phyloP scores from a whole-genome alignment of 371 early-diverging fungal species.

The Mucor lusitanicus region DNA sequence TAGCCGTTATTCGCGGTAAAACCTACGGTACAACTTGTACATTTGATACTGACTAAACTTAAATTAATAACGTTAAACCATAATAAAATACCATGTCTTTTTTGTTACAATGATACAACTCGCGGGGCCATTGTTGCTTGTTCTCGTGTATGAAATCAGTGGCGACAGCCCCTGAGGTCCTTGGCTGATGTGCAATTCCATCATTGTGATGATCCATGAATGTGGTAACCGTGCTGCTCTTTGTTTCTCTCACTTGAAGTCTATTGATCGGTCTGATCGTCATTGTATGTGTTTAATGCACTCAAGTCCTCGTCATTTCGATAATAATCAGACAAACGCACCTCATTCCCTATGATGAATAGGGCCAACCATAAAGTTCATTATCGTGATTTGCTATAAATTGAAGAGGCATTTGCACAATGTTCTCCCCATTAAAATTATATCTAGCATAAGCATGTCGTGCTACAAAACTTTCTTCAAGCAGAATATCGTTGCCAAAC shows the following conservation, averaged over 20 bases:
- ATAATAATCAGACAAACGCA: too few relatives aligned
- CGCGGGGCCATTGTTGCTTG: not conserved
- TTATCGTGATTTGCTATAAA: not conserved
- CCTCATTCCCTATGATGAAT: not conserved
- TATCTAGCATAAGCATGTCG: not conserved
- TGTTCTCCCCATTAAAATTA: not conserved
- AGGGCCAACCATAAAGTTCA: not conserved
- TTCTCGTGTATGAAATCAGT: not conserved
- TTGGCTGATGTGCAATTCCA: too few relatives aligned
- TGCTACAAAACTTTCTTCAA: not conserved
- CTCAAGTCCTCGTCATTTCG: too few relatives aligned
- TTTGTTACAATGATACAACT: not conserved
- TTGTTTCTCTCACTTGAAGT: too few relatives aligned
- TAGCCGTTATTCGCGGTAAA: slow-evolving; percentile 51
- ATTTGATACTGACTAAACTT: slow-evolving; percentile 41
- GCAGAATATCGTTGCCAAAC: not conserved
- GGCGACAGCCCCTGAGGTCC: not conserved
- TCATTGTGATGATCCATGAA: too few relatives aligned
- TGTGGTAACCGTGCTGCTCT: too few relatives aligned
- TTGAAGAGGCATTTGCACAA: not conserved
- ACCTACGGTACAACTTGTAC: slow-evolving; percentile 52
- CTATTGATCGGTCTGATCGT: too few relatives aligned
- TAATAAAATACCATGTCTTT: slow-evolving; percentile 5
- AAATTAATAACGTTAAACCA: not conserved
- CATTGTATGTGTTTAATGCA: too few relatives aligned